Evolutionary conservation across 805 yeast genomes (phyloP), one percentile per base, ranked within the genome.

Genomic region (Torulaspora indica): DNA sequence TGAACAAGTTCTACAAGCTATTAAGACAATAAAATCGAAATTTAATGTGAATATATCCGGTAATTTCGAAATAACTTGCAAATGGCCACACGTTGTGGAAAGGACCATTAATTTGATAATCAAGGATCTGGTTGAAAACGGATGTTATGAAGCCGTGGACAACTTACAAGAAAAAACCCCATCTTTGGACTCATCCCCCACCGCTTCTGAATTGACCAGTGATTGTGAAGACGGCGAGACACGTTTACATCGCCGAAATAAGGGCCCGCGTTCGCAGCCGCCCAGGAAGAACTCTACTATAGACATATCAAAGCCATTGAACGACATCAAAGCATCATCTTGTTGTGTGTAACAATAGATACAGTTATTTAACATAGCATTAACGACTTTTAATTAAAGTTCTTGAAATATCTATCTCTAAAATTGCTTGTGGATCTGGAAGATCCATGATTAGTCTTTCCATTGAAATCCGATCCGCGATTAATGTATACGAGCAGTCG

Each of bases 401-500:
- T 82, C 29, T 72, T 68, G 58, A 87, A 86, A 59, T 88, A 89
- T 50, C 90, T 72, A 27, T 82, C 85, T 58, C 96, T 75, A 58
- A 88, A 88, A 48, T 82, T 81, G 47, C 76, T 74, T 10, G 65
- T 57, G 5, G 71, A 70, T 42, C 73, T 68, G 54, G 77, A 66
- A 8, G 75, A 72, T 40, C 66, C 67, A 15, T 49, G 58, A 48
- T 70, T 70, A 31, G 74, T 70, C 29, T 65, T 60, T 1, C 87
- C 86, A 38, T 75, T 66, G 58, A 73, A 79, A 5, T 51, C 57
- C 17, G 69, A 79, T 1, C 79, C 79, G 42, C 85, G 69, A 58
- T 87, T 82, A 39, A 81, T 81, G 59, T 91, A 91, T 5, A 85
- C 91, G 45, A 91, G 64, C 40, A 91, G 70, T 54, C 96, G 72